These are phyloP conservation scores for Dictyophora rubrovolvata DNA, from an alignment of 768 basidiomycete species.

Conservation along the genomic window DNA sequence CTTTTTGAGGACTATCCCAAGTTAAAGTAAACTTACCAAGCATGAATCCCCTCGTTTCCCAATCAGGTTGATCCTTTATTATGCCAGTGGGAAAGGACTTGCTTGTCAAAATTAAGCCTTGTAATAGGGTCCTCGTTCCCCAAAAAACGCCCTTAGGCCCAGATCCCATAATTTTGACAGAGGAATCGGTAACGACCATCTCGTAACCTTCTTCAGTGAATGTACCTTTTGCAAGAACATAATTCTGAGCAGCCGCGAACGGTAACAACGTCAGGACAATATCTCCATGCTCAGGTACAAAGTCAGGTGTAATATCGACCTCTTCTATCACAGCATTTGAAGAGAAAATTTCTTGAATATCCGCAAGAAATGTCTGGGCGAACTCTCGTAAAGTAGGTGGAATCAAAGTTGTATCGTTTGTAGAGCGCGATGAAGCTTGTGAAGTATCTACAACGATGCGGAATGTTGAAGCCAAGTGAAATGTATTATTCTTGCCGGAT, in stretches of 20 bases:
- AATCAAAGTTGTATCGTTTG: conserved; percentile 17
- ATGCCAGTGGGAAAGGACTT: conserved; percentile 16
- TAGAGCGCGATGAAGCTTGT: background rate
- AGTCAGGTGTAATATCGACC: background rate
- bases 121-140: conserved; percentile 20
- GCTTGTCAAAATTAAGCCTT: conserved; percentile 15
- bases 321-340: background rate
- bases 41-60: conserved; percentile 20
- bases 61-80: conserved; percentile 18
- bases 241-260: conserved; percentile 8
- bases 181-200: conserved; percentile 10
- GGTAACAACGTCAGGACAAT: conserved; percentile 11
- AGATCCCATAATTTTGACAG: conserved; percentile 15
- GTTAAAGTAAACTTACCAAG: conserved; percentile 11
- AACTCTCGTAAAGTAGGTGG: conserved; percentile 17
- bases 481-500: background rate
- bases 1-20: background rate
- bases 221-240: conserved; percentile 13
- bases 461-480: background rate
- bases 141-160: conserved; percentile 20
- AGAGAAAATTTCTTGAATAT: conserved; percentile 11
- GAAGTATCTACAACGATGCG: conserved; percentile 1
- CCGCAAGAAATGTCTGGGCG: conserved; percentile 17
- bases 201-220: conserved; percentile 17
- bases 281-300: background rate